Base-by-base conservation (phyloP, 2,329 filamentous ascomycete species). In the Xylaria sp. region DNA sequence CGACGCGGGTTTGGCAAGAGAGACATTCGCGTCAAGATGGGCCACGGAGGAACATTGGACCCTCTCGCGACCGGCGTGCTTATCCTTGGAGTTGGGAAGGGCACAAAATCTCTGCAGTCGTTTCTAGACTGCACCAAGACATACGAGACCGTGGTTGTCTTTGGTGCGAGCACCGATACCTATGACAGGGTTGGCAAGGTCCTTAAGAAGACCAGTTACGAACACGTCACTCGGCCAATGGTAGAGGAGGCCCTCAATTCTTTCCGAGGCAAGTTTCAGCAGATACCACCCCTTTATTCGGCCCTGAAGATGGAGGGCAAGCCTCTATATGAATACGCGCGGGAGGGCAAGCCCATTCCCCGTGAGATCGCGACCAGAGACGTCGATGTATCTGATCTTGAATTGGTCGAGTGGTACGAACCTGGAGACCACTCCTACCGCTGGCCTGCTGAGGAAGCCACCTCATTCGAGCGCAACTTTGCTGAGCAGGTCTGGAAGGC, bases 11-110 rank as follows among this genome's bases (percentile, higher is more conserved):
- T 74, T 43, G 78, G 80, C 59, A 83, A 84, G 70, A 81, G 81
- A 63, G 77, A 81, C 1, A 71, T 87, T 4, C 84, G 90, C 58
- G 88, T 97, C 63, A 99, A 97, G 78, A 90, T 97, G 67, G 94
- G 94, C 29, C 94, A 99, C 75, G 94, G 94, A 56, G 94, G 94
- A 40, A 99, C 94, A 1, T 82, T 99, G 17, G 94, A 99, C 69
- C 94, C 94, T 21, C 82, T 97, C 66, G 94, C 94, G 7, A 96
- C 92, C 1, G 94, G 94, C 42, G 90, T 99, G 20, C 82, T 99
- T 45, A 92, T 97, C 59, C 80, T 94, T 6, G 94, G 93, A 51
- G 81, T 97, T 48, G 94, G 93, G 34, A 86, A 83, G 54, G 94
- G 91, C 38, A 99, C 94, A 50, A 99, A 97, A 73, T 77, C 82